These are phyloP conservation scores for Colletotrichum scovillei DNA, from an alignment of 2,329 filamentous ascomycete species.

Conservation along the genomic window DNA sequence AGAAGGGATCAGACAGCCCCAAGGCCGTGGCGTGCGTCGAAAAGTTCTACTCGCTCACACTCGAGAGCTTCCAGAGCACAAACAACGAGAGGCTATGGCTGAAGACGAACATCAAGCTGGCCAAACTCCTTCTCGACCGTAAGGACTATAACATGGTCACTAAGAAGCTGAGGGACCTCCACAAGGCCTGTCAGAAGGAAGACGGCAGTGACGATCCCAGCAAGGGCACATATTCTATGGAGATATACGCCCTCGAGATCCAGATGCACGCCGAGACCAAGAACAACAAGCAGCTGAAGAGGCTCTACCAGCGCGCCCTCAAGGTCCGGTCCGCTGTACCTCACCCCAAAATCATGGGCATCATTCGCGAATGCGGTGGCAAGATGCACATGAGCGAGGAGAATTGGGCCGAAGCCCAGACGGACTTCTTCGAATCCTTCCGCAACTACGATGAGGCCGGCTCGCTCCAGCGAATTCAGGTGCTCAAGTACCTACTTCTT, in stretches of 20 bases:
- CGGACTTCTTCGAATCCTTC: constrained; percentile 98
- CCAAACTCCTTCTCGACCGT: constrained; percentile 88
- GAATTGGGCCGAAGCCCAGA: constrained; percentile 98
- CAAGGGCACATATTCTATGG: constrained; percentile 95
- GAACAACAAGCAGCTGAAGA: constrained; percentile 97
- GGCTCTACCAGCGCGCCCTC: constrained; percentile 89
- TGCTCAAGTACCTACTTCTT: constrained; percentile 95
- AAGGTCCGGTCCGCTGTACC: constrained; percentile 96
- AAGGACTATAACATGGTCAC: constrained; percentile 86
- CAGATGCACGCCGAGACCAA: constrained; percentile 98
- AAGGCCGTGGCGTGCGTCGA: constrained; percentile 86
- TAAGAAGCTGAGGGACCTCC: constrained; percentile 88
- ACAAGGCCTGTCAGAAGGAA: constrained; percentile 86
- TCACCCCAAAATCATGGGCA: constrained; percentile 98
- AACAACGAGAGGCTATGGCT: constrained; percentile 98
- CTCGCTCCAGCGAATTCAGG: constrained; percentile 94
- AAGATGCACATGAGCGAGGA: constrained; percentile 99
- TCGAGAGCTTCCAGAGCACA: constrained; percentile 94
- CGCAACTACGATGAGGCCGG: constrained; percentile 99
- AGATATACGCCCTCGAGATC: constrained; percentile 97
- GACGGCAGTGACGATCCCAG: constrained; percentile 91
- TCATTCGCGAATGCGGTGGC: constrained; percentile 97
- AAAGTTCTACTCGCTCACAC: constrained; percentile 92
- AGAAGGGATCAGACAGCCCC: constrained; percentile 82
- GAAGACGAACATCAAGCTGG: constrained; percentile 98